phyloP scores from a whole-genome alignment of 805 yeast species.

The Saccharomyces cerevisiae region DNA sequence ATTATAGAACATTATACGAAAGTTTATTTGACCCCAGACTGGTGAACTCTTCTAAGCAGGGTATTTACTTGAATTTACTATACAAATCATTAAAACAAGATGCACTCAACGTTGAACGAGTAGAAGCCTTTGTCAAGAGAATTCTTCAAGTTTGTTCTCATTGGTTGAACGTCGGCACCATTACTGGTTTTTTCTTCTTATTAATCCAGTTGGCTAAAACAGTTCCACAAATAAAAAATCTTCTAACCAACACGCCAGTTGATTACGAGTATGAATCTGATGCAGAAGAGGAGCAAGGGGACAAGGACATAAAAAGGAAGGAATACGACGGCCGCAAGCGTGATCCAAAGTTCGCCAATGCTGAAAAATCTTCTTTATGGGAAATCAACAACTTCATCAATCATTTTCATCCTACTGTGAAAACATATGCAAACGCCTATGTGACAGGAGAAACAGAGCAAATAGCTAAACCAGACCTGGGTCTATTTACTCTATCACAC shows the following conservation, averaged over 20 bases:
- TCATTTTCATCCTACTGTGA: constrained; percentile 90
- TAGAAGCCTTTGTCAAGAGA: constrained; percentile 85
- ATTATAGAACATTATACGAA: constrained; percentile 82
- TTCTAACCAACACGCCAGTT: constrained; percentile 47
- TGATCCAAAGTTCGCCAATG: constrained; percentile 89
- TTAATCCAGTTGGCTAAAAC: constrained; percentile 58
- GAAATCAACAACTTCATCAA: constrained; percentile 64
- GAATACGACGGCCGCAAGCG: constrained; percentile 78
- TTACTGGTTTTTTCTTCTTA: constrained; percentile 73
- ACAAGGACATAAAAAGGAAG: constrained; percentile 6
- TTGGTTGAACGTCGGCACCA: constrained; percentile 84
- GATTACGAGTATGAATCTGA: constrained; percentile 44
- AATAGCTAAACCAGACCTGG: constrained; percentile 76
- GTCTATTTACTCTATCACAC: constrained; percentile 77
- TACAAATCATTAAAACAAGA: constrained; percentile 79
- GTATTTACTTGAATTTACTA: constrained; percentile 78
- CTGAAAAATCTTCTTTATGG: constrained; percentile 77
- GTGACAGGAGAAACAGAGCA: constrained; percentile 37
- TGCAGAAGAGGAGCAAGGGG: constrained; percentile 36
- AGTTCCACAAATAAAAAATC: constrained; percentile 57
- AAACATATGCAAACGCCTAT: constrained; percentile 65
- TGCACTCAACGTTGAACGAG: constrained; percentile 46
- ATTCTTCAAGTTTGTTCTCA: constrained; percentile 74
- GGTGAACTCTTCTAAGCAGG: constrained; percentile 82
- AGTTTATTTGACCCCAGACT: constrained; percentile 78